phyloP scores from a whole-genome alignment of 352 stramenopile genomes.

The Phytophthora uliginosa region DNA sequence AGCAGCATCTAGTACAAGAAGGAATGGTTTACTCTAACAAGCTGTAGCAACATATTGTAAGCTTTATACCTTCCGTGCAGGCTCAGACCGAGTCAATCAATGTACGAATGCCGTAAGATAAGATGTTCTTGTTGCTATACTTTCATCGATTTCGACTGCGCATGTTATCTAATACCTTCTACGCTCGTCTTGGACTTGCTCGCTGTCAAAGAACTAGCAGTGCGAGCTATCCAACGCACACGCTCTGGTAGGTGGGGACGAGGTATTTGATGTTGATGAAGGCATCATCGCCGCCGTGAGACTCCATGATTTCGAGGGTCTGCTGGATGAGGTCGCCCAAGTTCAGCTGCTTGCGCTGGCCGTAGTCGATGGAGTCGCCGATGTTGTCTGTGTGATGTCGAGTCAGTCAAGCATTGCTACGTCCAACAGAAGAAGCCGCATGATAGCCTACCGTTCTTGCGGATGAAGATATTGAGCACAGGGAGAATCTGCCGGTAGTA shows the following conservation, averaged over 20 bases:
- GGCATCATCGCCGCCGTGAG: slow-evolving; percentile 96
- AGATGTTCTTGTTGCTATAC: background rate
- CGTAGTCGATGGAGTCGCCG: slow-evolving; percentile 97
- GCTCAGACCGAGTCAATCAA: background rate
- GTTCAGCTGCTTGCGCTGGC: slow-evolving; percentile 96
- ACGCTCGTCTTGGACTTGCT: background rate
- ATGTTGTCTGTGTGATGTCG: slow-evolving; percentile 90
- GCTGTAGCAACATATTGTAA: background rate
- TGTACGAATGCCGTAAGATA: background rate
- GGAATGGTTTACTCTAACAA: slow-evolving; percentile 1
- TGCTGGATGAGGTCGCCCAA: slow-evolving; percentile 97
- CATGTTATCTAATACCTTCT: background rate
- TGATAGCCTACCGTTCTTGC: slow-evolving; percentile 91
- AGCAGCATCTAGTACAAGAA: slow-evolving; percentile 22
- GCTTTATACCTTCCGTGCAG: background rate
- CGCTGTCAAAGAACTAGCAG: background rate
- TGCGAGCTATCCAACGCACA: slow-evolving; percentile 70
- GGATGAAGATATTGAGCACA: slow-evolving; percentile 98
- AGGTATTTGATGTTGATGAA: slow-evolving; percentile 99
- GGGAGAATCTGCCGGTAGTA: slow-evolving; percentile 99
- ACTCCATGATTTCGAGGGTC: slow-evolving; percentile 97
- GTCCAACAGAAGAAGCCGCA: background rate
- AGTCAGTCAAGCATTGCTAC: background rate
- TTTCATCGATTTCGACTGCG: background rate
- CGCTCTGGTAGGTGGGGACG: slow-evolving; percentile 97